Percentiles rank a stretch among this genome's conserved stretches.
phyloP scores from a whole-genome alignment of 345 rosid species.

The Salix suchowensis region DNA sequence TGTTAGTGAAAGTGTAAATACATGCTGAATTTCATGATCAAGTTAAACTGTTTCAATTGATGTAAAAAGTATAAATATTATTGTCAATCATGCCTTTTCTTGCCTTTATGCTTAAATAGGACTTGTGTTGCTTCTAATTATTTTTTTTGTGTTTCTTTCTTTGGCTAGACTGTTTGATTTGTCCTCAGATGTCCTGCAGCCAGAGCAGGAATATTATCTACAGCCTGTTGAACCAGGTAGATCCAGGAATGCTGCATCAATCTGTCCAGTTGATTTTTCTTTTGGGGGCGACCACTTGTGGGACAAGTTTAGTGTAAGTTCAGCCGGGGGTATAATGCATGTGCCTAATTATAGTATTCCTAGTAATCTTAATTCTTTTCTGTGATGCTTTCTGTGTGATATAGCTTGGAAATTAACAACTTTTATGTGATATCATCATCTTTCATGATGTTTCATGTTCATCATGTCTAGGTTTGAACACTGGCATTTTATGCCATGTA shows the following conservation, averaged over 20 bases:
- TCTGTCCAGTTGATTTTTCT: conserved; percentile 77
- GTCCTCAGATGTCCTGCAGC: conserved; percentile 64
- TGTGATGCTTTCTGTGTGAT: not conserved
- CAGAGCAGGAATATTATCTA: conserved; percentile 91
- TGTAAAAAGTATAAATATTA: not conserved
- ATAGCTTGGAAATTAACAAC: not conserved
- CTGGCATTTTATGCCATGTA: not conserved
- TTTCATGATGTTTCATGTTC: not conserved
- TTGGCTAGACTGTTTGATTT: conserved; percentile 69
- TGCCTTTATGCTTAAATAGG: not conserved
- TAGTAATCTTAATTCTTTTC: not conserved
- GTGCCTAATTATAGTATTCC: not conserved
- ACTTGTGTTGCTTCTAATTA: not conserved
- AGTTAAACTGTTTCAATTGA: not conserved
- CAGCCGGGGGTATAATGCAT: not conserved
- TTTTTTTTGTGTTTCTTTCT: conserved; percentile 6
- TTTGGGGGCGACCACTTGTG: conserved; percentile 94
- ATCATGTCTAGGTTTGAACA: not conserved
- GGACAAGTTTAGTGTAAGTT: conserved; percentile 92
- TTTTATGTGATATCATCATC: not conserved
- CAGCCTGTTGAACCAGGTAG: conserved; percentile 86
- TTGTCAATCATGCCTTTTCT: not conserved
- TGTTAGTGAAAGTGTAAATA: not conserved
- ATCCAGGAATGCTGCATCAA: conserved; percentile 67
- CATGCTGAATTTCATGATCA: not conserved